Base-by-base conservation (phyloP, 1,284 basidiomycete species). In the Ganoderma lingzhi region DNA sequence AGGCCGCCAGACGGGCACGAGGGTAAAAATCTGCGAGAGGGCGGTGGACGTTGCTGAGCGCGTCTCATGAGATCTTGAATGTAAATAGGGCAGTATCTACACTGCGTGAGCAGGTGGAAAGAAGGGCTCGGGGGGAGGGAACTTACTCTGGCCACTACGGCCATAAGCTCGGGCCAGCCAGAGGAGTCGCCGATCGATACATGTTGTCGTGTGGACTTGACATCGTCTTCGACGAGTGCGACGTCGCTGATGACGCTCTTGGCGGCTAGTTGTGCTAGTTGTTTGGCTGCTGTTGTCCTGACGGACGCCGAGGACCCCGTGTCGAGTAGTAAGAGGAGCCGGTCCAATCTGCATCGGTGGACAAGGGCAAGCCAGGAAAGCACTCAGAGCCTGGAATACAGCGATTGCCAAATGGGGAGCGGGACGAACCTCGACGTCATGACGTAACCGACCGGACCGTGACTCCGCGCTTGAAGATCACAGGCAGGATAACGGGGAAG, bases 301-400 rank as follows among this genome's bases (percentile, higher is more conserved):
- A 97, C 93, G 62, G 94, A 93, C 62, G 88, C 84, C 3, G 94
- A 95, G 39, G 96, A 96, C 62, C 96, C 96, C 58, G 94, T 94
- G 81, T 97, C 96, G 77, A 97, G 89, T 62, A 97, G 85, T 78
- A 94, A 88, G 76, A 97, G 92, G 84, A 97, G 91, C 80, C 96
- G 90, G 86, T 97, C 96, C 84, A 97, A 90, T 86, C 94, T 95
- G 76, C 39, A 53, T 30, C 12, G 23, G 19, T 14, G 23, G 48
- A 51, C n/a, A 12, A 23, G 23, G 48, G 10, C 10, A 41, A 14
- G n/a, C 12, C 12, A 3, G 3, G 23, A 15, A 61, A 23, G 42
- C n/a, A 15, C 37, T 59, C 58, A 56, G 55, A 35, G 17, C 30
- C 6, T 10, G 66, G 65, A 76, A 69, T 65, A 78, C 74, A 66